Evolutionary conservation across 2,329 filamentous ascomycete species (phyloP), one percentile per base, ranked within the genome.

Genomic region (Diaporthe ilicicola): DNA sequence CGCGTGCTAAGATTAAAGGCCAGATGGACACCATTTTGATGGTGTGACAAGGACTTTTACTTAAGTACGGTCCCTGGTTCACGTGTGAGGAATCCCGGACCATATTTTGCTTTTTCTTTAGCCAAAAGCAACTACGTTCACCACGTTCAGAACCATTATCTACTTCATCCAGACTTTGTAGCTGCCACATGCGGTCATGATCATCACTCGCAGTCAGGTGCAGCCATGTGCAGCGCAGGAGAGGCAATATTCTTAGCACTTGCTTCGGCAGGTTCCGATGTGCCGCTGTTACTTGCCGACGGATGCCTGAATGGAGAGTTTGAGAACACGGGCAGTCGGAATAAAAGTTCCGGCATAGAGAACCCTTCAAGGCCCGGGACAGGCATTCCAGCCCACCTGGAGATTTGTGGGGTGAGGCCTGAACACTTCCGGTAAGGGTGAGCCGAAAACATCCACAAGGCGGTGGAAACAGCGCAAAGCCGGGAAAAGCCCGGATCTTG

Each of bases 361-460:
- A 48, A 37, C 42, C n/a, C 13, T 15, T 29, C 12, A 10, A 37
- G 29, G 42, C 27, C 42, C 59, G 59, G 59, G 42, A 48, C 59
- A 62, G 46, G 56, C 56, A 48, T 62, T 62, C 42, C 59, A 62
- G 34, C 34, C 59, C 59, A 34, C 59, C 42, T 62, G 59, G 59
- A 39, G 59, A 62, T 48, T 24, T 48, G 59, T 62, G 59, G 59
- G 42, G 59, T 62, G 59, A 62, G 24, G 17, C 27, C 42, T 48
- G 59, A 8, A 48, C 59, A 48, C 27, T 62, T 48, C n/a, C 59
- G 59, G 42, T 48, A 48, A 48, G 42, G 42, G 48, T 48, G 39
- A 10, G 15, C 56, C 39, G 56, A 22, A 32, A 48, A 34, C 27
- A 46, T 62, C 56, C 56, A 62, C 39, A 62, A 17, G 17, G 56